Evolutionary conservation across 2,329 filamentous ascomycete genomes (phyloP), one percentile per base, ranked within the genome.

Genomic region (Pestalotiopsis sp.): DNA sequence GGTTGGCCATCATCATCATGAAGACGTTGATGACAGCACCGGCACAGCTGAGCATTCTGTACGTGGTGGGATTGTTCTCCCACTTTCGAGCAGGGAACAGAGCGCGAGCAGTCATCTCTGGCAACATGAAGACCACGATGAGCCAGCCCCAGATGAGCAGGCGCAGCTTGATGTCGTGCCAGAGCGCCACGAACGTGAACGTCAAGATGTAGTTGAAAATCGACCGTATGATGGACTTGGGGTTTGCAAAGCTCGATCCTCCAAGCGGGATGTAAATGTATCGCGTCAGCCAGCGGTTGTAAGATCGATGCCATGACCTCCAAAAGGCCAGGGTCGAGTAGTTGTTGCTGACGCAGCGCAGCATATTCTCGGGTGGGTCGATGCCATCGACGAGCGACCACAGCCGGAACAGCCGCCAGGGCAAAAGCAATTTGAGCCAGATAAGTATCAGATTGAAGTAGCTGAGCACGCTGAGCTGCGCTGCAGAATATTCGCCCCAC

Each of bases 361-460:
- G 89, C 94, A 99, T 98, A 82, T 99, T 99, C 82, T 99, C 96
- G 0, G 96, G 95, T 0, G 96, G 94, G 77, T 99, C 96, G 73
- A 99, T 90, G 70, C 93, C 93, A 78, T 99, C 96, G 17, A 95
- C 78, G 3, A 99, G 87, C 0, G 93, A 87, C 96, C 96, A 99
- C n/a, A 99, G 89, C 4, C 97, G 93, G 88, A 98, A 98, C 79
- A 98, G 92, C n/a, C 96, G 92, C 95, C 95, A 99, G 0, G 96
- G 96, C 7, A 99, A 89, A 4, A 99, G 90, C 1, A 99, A 90
- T 80, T 99, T 99, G 61, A 99, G 87, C 97, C 97, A 99, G 79
- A 99, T 97, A 77, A 98, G 90, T 82, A 97, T 93, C 13, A 99
- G 90, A 80, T 98, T 98, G 85, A 98, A 97, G 83, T 92, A 98